Conservation (phyloP, 495 filamentous ascomycete species). For the Penicillium dipodomyicola region DNA sequence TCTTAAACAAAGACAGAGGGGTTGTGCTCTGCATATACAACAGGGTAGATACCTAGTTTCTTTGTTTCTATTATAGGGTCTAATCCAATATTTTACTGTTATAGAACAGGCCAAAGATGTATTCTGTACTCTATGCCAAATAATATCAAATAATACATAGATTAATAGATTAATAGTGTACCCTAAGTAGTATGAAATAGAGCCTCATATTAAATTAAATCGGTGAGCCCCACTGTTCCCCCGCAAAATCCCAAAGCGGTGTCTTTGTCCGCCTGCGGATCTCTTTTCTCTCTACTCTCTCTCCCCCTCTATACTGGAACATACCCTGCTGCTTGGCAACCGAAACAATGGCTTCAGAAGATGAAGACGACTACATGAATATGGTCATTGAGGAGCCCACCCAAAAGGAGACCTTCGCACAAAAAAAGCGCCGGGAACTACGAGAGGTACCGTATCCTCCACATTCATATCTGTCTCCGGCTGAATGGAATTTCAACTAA, state of each 20-base stretch:
- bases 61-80: too few relatives aligned
- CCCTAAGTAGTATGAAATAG: too few relatives aligned
- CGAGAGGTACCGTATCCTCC: constrained; percentile 44
- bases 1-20: neutral
- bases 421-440: constrained; percentile 53
- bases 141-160: too few relatives aligned
- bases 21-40: too few relatives aligned
- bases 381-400: constrained; percentile 58
- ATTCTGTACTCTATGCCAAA: too few relatives aligned
- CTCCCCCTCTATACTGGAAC: neutral
- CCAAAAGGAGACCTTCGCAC: constrained; percentile 55
- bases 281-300: neutral
- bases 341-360: constrained; percentile 31
- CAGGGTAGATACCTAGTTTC: too few relatives aligned
- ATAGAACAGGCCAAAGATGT: too few relatives aligned
- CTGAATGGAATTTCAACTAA: neutral
- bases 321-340: constrained; percentile 4
- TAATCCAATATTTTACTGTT: too few relatives aligned
- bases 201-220: too few relatives aligned
- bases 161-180: too few relatives aligned
- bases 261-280: constrained; percentile 6
- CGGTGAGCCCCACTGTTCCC: neutral
- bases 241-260: neutral
- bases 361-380: constrained; percentile 64
- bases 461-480: constrained; percentile 5